Evolutionary conservation across 176 grass and related monocot genomes (phyloP), one percentile per base, ranked within the genome.

Genomic region (Oryza meyeriana): DNA sequence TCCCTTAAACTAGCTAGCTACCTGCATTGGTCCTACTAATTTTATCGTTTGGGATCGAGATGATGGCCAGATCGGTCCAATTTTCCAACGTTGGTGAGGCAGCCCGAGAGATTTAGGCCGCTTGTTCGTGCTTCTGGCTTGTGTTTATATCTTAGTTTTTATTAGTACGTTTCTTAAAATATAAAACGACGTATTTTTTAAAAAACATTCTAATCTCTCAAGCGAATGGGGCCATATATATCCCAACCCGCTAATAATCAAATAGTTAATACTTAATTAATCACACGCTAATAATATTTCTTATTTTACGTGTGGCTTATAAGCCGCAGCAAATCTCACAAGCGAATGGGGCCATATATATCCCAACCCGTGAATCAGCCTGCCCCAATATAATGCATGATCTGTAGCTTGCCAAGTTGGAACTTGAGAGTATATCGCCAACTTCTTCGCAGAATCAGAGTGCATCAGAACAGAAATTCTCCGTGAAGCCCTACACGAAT

Each of bases 281-380:
- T n/a, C n/a, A n/a, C n/a, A n/a, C n/a, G n/a, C n/a, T n/a, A n/a
- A n/a, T n/a, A n/a, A n/a, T n/a, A n/a, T n/a, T n/a, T n/a, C n/a
- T n/a, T n/a, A n/a, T n/a, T n/a, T n/a, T n/a, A n/a, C n/a, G n/a
- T n/a, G n/a, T n/a, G n/a, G n/a, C n/a, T n/a, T n/a, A n/a, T n/a
- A n/a, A n/a, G n/a, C n/a, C n/a, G n/a, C n/a, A n/a, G n/a, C n/a
- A n/a, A n/a, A n/a, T n/a, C n/a, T n/a, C n/a, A n/a, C n/a, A n/a
- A n/a, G n/a, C n/a, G n/a, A n/a, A n/a, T n/a, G n/a, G n/a, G n/a
- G n/a, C n/a, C n/a, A 55, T 22, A 48, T 14, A 22, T 58, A 58
- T 58, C 52, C 70, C 20, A 32, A 64, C 72, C 62, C 81, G 81
- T 82, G 80, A 82, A 81, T 38, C 66, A 29, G 14, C 76, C 59